These are phyloP conservation scores for Mangifera indica DNA, from an alignment of 345 rosid species.

Conservation along the genomic window DNA sequence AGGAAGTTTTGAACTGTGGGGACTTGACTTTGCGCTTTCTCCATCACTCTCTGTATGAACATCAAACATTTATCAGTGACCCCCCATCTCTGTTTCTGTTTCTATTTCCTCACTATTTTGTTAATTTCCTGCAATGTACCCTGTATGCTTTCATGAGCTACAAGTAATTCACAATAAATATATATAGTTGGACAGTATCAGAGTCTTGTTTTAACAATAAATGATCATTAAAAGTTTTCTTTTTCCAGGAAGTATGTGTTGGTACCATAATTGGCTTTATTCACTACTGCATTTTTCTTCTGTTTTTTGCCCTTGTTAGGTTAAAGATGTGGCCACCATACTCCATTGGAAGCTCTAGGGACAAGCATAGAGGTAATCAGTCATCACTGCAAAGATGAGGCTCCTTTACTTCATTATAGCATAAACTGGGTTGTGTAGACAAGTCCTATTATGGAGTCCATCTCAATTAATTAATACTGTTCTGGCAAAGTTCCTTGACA, in stretches of 20 bases:
- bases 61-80: slow-evolving; percentile 30
- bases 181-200: slow-evolving; percentile 5
- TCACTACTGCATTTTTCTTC: slow-evolving; percentile 41
- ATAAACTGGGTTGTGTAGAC: slow-evolving; percentile 28
- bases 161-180: slow-evolving; percentile 16
- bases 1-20: slow-evolving; percentile 95
- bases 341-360: slow-evolving; percentile 97
- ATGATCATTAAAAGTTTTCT: neutral
- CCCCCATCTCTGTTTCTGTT: slow-evolving; percentile 25
- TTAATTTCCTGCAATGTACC: slow-evolving; percentile 26
- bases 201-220: slow-evolving; percentile 19
- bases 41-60: slow-evolving; percentile 81
- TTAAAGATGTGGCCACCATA: slow-evolving; percentile 98
- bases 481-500: slow-evolving; percentile 14
- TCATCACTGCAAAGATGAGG: slow-evolving; percentile 35
- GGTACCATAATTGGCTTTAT: slow-evolving; percentile 32
- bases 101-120: slow-evolving; percentile 11
- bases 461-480: slow-evolving; percentile 4
- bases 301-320: slow-evolving; percentile 53
- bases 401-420: slow-evolving; percentile 22
- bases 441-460: slow-evolving; percentile 19
- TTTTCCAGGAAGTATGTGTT: neutral
- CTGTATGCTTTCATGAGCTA: slow-evolving; percentile 20
- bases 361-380: slow-evolving; percentile 28
- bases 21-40: slow-evolving; percentile 71